Evolutionary conservation across 139 green algal species (phyloP), one percentile per base, ranked within the genome.

Genomic region (Coelastrella sp.): DNA sequence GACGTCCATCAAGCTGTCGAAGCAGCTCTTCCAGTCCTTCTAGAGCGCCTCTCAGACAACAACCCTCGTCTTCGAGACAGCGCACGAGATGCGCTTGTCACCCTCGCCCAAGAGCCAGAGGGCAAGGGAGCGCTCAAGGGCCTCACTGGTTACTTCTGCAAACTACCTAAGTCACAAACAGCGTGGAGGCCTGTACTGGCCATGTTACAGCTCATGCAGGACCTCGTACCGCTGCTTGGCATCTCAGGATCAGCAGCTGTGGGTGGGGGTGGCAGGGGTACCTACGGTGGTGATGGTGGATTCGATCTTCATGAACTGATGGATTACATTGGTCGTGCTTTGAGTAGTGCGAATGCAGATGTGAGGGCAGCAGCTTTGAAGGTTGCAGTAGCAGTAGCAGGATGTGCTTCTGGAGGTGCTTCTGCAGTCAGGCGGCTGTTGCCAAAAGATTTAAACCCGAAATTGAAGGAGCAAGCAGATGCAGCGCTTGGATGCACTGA

Each of bases 391-490:
- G 82, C 71, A 8, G 67, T 64, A 23, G 80, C 86, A 13, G 69
- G 11, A 3, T 50, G 5, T 17, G 71, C 50, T 37, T 34, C 81
- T 35, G 68, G 45, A 2, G 82, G 53, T 25, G 82, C 69, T 21
- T 35, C 57, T 51, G 57, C 82, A 6, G 57, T 87, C 38, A 45
- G 69, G 57, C 38, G 82, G 82, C 82, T 75, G 79, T 82, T 91
- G 81, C 79, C 87, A n/a, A 35, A 68, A 6, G 82, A 95, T 79
- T 67, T 98, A 8, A 98, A 97, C 83, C 90, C 93, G 6, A 97
- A 98, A 83, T 90, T 98, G 3, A 90, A 87, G 72, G 93, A 97
- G 84, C 91, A 95, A 81, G 87, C 97, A 13, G 90, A 96, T 45
- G 84, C 88, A 13, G 90, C 89, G 2, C 59, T 98, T 30, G 88